Base-by-base conservation (phyloP, 768 basidiomycete genomes). In the Mycena chlorophos region DNA sequence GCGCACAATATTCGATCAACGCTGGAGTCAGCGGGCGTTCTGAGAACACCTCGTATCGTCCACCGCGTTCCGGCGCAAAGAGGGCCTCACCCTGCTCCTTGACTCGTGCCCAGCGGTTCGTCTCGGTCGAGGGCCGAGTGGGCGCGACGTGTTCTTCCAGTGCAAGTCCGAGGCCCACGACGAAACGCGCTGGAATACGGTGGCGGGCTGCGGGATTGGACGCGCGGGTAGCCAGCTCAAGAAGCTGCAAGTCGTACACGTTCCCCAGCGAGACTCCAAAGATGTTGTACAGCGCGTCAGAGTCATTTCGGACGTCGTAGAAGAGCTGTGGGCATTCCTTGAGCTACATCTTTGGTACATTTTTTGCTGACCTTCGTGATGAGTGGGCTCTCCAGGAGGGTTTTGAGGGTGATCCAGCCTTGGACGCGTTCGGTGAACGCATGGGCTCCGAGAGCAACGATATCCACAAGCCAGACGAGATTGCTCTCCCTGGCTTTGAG, bases 221-320 rank as follows among this genome's bases (percentile, higher is more conserved):
- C 5, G 66, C 55, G 25, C 68, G 67, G 2, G 62, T 61, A 31
- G 71, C 70, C 52, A 69, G 51, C 51, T 73, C 72, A 48, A 72
- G 66, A 28, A 73, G 55, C 51, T 73, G 71, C 17, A 73, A 38
- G 50, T 73, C 72, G 55, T 64, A 67, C 1, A 68, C 65, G 49
- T 69, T 69, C n/a, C 56, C 57, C 6, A 73, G 57, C 4, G 57
- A 55, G 16, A 73, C 54, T 10, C 57, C 58, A 52, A 69, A 71
- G 22, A 69, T 49, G 39, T 70, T 63, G 42, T 52, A 68, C 16
- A 73, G 55, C 1, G 72, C 71, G 43, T 73, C 72, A 2, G 71
- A 67, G 57, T 73, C 72, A 52, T 67, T 69, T 23, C 72, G 58
- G 27, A 73, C 69, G 47, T 73, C 72, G 56, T 64, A 73, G 45